phyloP scores from a whole-genome alignment of 225 moss, liverwort and hornwort species.

The Sphagnum contortum region DNA sequence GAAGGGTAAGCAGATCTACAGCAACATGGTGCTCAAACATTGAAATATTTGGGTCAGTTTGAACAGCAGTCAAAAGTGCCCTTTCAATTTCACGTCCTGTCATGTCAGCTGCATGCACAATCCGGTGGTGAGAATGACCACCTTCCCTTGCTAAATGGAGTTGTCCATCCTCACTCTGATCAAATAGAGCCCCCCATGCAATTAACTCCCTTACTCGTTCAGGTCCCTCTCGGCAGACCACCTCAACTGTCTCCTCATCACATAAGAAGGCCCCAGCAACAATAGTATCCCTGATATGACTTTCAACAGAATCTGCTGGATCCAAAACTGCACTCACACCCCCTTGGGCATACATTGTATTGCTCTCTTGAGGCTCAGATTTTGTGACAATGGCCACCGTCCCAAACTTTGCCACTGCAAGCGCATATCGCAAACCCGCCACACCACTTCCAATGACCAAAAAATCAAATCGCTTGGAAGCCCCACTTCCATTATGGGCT shows the following conservation, averaged over 20 bases:
- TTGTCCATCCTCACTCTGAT: conserved; percentile 97
- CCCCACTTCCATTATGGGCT: too few relatives aligned
- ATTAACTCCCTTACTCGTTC: conserved; percentile 94
- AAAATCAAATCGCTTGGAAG: conserved; percentile 59
- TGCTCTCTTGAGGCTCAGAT: conserved; percentile 97
- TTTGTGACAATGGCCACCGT: conserved; percentile 93
- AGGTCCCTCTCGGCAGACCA: conserved; percentile 95
- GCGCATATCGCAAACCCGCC: conserved; percentile 83
- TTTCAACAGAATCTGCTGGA: conserved; percentile 96
- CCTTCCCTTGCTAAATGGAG: conserved; percentile 92
- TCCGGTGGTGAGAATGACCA: conserved; percentile 96
- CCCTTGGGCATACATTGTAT: conserved; percentile 92
- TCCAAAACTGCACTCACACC: conserved; percentile 95
- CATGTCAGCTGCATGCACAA: conserved; percentile 98
- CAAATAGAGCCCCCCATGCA: conserved; percentile 88
- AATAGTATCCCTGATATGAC: conserved; percentile 94
- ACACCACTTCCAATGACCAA: conserved; percentile 95
- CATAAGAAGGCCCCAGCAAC: conserved; percentile 94
- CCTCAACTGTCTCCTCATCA: conserved; percentile 99
- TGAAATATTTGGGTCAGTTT: conserved; percentile 61
- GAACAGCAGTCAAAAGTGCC: conserved; percentile 65
- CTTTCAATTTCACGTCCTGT: conserved; percentile 96
- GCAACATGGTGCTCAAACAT: conserved; percentile 88
- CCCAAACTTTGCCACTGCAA: conserved; percentile 91
- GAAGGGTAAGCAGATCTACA: conserved; percentile 88